These are phyloP conservation scores for Diaporthe citri DNA, from an alignment of 2,329 filamentous ascomycete genomes.

Conservation along the genomic window DNA sequence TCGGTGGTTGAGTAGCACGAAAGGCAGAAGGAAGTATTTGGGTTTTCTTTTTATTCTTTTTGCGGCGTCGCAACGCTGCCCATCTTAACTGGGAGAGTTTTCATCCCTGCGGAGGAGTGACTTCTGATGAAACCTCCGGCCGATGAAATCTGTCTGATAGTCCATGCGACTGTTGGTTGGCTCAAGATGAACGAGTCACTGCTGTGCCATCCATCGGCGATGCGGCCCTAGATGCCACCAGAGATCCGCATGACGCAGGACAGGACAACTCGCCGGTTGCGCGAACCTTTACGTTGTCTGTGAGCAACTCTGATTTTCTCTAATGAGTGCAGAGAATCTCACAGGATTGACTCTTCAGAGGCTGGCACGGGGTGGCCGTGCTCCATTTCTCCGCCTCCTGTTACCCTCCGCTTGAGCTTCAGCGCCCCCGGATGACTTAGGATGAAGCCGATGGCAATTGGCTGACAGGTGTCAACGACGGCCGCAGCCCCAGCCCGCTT, in stretches of 20 bases:
- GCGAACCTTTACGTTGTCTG: neutral
- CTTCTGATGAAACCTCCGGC: conserved; percentile 10
- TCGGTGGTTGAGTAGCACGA: neutral
- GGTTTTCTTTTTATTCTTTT: neutral
- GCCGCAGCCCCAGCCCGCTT: neutral
- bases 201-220: conserved; percentile 14
- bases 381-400: conserved; percentile 17
- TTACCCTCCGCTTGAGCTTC: conserved; percentile 20
- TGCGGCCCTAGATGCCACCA: neutral
- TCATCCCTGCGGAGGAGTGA: neutral
- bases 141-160: neutral
- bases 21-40: neutral
- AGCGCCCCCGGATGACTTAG: neutral
- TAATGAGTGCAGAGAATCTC: neutral
- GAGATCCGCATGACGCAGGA: neutral
- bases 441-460: conserved; percentile 24
- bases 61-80: neutral
- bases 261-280: neutral
- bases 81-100: neutral
- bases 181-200: neutral
- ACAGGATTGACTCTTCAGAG: neutral
- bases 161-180: neutral
- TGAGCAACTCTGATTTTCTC: neutral
- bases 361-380: neutral
- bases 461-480: conserved; percentile 22